Evolutionary conservation across 768 basidiomycete genomes (phyloP), one percentile per base, ranked within the genome.

Genomic region (Heimioporus sp.): DNA sequence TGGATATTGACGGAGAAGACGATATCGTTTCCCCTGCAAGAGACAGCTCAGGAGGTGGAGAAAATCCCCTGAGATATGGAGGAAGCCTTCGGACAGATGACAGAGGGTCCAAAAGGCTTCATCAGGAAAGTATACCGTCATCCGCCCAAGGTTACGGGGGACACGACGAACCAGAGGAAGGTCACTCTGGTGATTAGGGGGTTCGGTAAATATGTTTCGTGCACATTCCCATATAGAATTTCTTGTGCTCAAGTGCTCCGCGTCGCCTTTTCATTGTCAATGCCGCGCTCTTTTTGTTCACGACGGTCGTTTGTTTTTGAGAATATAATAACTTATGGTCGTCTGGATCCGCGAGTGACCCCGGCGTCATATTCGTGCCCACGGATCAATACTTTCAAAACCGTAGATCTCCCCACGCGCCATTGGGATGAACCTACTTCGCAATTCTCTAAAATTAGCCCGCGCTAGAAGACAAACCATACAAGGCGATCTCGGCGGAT

Each of bases 1-100:
- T 85, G 82, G 85, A 87, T 38, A 73, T 79, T 43, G 82, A 83
- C 49, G 79, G 70, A 42, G 79, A 78, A 28, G 73, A 78, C 71
- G 79, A 80, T 65, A 74, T 71, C 56, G 72, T 48, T 49, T 65
- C 69, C 19, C 67, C 59, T 53, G 62, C 55, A 20, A 65, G 59
- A 43, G 61, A 58, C 54, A 62, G 51, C 52, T 64, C 58, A 66
- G 65, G 57, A 55, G 63, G 54, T 46, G 62, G 65, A 48, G 68
- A 64, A 49, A 61, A 61, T 48, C 52, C 62, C 31, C 52, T 65
- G 55, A 66, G 61, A 51, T 80, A 75, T 54, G 64, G 59, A 21
- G 67, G 68, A 52, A 70, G 62, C 42, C 68, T 74, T 61, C 65
- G 71, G 42, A 60, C 70, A 44, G 78, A 79, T 24, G 80, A 82